phyloP scores from a whole-genome alignment of 2,329 filamentous ascomycete species.

The Emergomyces pasteurianus region DNA sequence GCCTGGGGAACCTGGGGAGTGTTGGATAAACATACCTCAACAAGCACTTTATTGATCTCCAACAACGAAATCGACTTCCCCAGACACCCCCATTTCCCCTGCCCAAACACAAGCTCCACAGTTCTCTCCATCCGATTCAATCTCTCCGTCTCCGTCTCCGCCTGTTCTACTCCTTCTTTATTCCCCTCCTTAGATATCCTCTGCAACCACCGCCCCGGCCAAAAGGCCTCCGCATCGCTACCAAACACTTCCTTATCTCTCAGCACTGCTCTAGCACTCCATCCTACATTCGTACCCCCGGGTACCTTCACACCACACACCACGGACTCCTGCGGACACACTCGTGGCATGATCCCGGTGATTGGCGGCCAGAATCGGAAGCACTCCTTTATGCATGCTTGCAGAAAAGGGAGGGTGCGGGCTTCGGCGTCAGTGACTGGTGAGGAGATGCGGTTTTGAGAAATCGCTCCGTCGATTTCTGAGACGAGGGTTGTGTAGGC shows the following conservation, averaged over 20 bases:
- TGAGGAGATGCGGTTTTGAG: slow-evolving; percentile 3
- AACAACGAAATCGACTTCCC: slow-evolving; percentile 4
- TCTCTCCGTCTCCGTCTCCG: not conserved
- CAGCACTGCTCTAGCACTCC: slow-evolving; percentile 32
- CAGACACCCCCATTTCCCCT: slow-evolving; percentile 2
- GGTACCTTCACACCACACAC: slow-evolving; percentile 34
- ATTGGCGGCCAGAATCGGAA: slow-evolving; percentile 24
- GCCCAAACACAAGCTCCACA: slow-evolving; percentile 5
- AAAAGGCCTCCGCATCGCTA: slow-evolving; percentile 30
- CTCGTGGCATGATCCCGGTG: slow-evolving; percentile 24
- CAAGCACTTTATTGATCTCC: slow-evolving; percentile 4
- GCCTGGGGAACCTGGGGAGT: no score
- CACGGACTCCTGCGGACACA: slow-evolving; percentile 27
- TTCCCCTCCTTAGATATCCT: slow-evolving; percentile 9
- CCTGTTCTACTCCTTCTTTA: no score
- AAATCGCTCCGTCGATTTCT: slow-evolving; percentile 15
- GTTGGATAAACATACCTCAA: slow-evolving; percentile 5
- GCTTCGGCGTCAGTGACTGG: slow-evolving; percentile 10
- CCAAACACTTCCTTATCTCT: slow-evolving; percentile 18
- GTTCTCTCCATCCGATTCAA: slow-evolving; percentile 1
- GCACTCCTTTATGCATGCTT: slow-evolving; percentile 18
- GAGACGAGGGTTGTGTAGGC: slow-evolving; percentile 7
- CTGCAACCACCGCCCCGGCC: slow-evolving; percentile 40
- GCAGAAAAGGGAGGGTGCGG: slow-evolving; percentile 15
- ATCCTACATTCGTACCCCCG: slow-evolving; percentile 36